Percentiles rank a stretch among this genome's conserved stretches.
These are phyloP conservation scores for Dactylonectria estremocensis DNA, from an alignment of 2,329 filamentous ascomycete species.

Conservation along the genomic window DNA sequence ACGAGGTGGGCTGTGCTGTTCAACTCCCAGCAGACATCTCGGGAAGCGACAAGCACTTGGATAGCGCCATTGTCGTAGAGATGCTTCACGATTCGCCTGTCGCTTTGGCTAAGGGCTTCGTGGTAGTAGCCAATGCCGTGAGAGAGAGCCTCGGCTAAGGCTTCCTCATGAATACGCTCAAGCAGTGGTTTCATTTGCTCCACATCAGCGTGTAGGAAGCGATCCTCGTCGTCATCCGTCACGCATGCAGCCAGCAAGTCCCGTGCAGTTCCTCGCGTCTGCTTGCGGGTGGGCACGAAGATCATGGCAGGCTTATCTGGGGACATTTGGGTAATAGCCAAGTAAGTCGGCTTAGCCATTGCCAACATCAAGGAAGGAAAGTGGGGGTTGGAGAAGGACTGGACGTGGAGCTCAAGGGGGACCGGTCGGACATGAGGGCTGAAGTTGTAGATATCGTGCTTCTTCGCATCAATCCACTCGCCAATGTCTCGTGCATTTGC, in stretches of 20 bases:
- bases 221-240: constrained; percentile 91
- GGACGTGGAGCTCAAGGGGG: constrained; percentile 92
- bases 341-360: constrained; percentile 95
- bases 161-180: constrained; percentile 86
- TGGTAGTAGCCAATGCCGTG: constrained; percentile 99
- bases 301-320: constrained; percentile 90
- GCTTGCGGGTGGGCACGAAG: constrained; percentile 94
- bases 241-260: constrained; percentile 91
- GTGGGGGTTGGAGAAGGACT: constrained; percentile 95
- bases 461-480: constrained; percentile 97
- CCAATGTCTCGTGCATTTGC: constrained; percentile 95
- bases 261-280: constrained; percentile 87
- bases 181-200: constrained; percentile 88
- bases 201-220: constrained; percentile 89
- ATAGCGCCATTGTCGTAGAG: constrained; percentile 92
- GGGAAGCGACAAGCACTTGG: constrained; percentile 82
- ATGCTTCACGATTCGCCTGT: constrained; percentile 95
- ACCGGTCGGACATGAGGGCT: constrained; percentile 91
- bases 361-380: constrained; percentile 98
- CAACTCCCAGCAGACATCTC: constrained; percentile 97
- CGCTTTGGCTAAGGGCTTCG: constrained; percentile 88
- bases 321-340: constrained; percentile 90
- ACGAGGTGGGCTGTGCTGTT: constrained; percentile 91
- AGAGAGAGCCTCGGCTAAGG: constrained; percentile 88
- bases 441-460: constrained; percentile 99